Conservation (phyloP, 2,329 filamentous ascomycete species). For the Nemania bipapillata region DNA sequence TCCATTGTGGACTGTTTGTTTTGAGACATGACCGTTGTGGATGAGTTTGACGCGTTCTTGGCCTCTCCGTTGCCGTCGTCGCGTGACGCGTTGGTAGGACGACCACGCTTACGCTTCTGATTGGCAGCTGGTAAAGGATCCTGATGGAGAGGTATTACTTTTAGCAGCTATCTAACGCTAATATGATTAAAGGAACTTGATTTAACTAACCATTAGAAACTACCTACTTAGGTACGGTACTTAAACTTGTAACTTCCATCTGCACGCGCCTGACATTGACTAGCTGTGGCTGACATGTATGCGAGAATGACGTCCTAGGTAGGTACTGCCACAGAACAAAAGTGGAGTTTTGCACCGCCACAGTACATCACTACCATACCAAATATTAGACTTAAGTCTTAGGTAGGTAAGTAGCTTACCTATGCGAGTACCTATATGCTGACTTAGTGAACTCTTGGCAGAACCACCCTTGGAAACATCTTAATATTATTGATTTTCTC, state of each 20-base stretch:
- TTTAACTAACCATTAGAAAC: conserved; percentile 24
- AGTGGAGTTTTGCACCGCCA: too few relatives aligned
- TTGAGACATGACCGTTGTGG: conserved; percentile 36
- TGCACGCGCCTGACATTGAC: conserved; percentile 17
- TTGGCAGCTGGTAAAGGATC: conserved; percentile 46
- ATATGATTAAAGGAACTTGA: not conserved
- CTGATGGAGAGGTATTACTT: conserved; percentile 34
- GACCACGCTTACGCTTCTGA: conserved; percentile 59
- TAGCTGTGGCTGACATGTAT: conserved; percentile 24
- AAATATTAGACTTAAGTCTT: too few relatives aligned
- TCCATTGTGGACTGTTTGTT: conserved; percentile 30
- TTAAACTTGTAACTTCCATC: not conserved
- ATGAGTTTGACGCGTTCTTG: conserved; percentile 45
- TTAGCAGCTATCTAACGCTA: not conserved
- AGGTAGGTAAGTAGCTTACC: not conserved
- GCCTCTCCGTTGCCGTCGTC: conserved; percentile 44
- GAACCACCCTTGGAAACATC: conserved; percentile 2
- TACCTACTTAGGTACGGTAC: not conserved
- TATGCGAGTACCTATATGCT: not conserved
- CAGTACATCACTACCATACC: not conserved
- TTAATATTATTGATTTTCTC: conserved; percentile 27
- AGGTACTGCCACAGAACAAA: not conserved
- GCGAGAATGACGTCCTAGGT: conserved; percentile 20
- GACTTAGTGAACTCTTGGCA: conserved; percentile 25
- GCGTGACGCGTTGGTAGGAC: conserved; percentile 57